Evolutionary conservation across 306 rosid species (phyloP).

Genomic region (Lupinus albus): DNA sequence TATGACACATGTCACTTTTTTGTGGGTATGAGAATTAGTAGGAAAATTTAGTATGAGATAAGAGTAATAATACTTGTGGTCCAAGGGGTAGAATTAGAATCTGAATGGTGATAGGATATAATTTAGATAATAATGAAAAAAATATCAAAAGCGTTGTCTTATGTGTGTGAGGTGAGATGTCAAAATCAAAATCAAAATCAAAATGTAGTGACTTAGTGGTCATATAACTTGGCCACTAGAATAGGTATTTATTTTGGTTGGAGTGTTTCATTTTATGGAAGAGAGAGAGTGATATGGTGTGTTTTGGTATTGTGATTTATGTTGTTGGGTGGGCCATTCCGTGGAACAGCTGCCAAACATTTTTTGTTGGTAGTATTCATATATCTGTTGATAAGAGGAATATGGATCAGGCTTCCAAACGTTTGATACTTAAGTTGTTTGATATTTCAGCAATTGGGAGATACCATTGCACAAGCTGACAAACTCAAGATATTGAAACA

Average conservation of each 20-base stretch:
- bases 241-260: not conserved
- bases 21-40: too few species aligned
- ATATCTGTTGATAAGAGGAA: not conserved
- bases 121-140: too few species aligned
- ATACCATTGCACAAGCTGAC: slow-evolving; percentile 24
- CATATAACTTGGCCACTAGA: not conserved
- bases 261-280: not conserved
- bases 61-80: not conserved
- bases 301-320: not conserved
- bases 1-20: too few species aligned
- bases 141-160: too few species aligned
- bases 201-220: slow-evolving; percentile 33
- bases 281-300: not conserved
- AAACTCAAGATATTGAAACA: slow-evolving; percentile 18
- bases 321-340: slow-evolving; percentile 6
- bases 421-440: not conserved
- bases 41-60: too few species aligned
- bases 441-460: slow-evolving; percentile 8
- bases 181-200: too few species aligned
- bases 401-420: not conserved
- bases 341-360: not conserved
- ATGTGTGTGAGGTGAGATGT: too few species aligned
- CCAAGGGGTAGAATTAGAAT: not conserved
- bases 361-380: not conserved
- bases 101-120: too few species aligned